phyloP scores from a whole-genome alignment of 2,329 filamentous ascomycete genomes.

The Aspergillus udagawae region DNA sequence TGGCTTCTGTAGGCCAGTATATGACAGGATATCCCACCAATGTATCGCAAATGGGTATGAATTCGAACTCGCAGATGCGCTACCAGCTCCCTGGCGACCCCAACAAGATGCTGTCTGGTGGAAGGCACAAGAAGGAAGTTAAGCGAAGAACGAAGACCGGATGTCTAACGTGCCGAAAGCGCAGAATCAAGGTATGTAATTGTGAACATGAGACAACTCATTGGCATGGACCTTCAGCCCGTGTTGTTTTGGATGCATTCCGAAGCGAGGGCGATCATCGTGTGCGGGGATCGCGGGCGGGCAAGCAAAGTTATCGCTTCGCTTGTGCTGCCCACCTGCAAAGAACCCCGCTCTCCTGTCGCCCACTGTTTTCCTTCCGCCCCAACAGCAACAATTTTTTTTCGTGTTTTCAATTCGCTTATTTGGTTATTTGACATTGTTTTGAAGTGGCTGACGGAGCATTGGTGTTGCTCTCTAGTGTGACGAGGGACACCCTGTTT shows the following conservation, averaged over 20 bases:
- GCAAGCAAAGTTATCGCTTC: slow-evolving; percentile 18
- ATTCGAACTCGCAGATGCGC: slow-evolving; percentile 47
- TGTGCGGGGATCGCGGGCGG: slow-evolving; percentile 5
- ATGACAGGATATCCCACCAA: slow-evolving; percentile 40
- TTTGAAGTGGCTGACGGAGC: slow-evolving; percentile 6
- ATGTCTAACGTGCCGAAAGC: slow-evolving; percentile 62
- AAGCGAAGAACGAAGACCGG: slow-evolving; percentile 71
- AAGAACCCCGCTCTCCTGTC: slow-evolving; percentile 21
- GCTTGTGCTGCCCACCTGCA: slow-evolving; percentile 16
- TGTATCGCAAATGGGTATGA: slow-evolving; percentile 32
- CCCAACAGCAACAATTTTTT: slow-evolving; percentile 14
- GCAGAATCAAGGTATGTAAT: slow-evolving; percentile 66
- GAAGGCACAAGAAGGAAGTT: slow-evolving; percentile 66
- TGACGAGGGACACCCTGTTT: slow-evolving; percentile 90
- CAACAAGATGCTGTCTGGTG: slow-evolving; percentile 57
- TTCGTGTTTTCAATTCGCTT: slow-evolving; percentile 5
- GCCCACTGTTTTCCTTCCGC: slow-evolving; percentile 20
- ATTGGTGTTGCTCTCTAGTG: slow-evolving; percentile 56
- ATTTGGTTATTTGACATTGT: slow-evolving; percentile 12
- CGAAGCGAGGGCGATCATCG: not conserved
- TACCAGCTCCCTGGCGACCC: slow-evolving; percentile 48
- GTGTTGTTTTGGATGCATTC: not conserved
- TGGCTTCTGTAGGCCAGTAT: slow-evolving; percentile 54
- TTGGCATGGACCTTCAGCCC: not conserved
- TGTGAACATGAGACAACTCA: not conserved